A percentile compares a stretch with the other conserved stretches of the same genome.
phyloP scores from a whole-genome alignment of 1,139 yeast species.

The Komagataea norvegica region DNA sequence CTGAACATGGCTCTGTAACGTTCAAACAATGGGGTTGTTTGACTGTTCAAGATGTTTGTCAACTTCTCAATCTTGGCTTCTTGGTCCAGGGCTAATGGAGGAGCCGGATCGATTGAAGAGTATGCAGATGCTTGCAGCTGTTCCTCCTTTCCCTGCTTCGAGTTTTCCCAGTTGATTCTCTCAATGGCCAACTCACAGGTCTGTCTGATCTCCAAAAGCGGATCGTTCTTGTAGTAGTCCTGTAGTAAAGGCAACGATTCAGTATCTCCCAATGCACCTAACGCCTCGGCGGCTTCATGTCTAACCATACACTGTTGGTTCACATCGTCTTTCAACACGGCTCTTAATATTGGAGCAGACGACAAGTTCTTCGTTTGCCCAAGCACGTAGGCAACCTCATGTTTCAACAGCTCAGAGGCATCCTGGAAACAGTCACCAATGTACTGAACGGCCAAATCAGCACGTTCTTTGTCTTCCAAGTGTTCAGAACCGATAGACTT shows the following conservation, averaged over 20 bases:
- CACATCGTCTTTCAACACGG: constrained; percentile 56
- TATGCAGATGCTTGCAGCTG: constrained; percentile 70
- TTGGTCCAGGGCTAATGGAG: constrained; percentile 73
- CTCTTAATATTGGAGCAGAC: constrained; percentile 71
- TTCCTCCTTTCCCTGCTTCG: constrained; percentile 59
- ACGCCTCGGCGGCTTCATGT: constrained; percentile 98
- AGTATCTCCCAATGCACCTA: constrained; percentile 89
- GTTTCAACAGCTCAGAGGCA: constrained; percentile 88
- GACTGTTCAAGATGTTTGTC: constrained; percentile 67
- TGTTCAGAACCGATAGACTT: constrained; percentile 75
- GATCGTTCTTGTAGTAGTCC: constrained; percentile 65
- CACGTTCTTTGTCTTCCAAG: constrained; percentile 43
- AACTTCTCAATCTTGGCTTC: constrained; percentile 59
- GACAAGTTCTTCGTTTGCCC: constrained; percentile 87
- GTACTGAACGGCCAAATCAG: constrained; percentile 68
- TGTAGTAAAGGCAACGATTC: constrained; percentile 67
- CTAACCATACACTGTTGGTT: constrained; percentile 93
- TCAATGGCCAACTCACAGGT: constrained; percentile 97
- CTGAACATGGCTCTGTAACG: constrained; percentile 99
- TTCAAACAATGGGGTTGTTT: constrained; percentile 74
- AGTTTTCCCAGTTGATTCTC: constrained; percentile 88
- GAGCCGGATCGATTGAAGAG: constrained; percentile 95
- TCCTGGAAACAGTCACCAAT: constrained; percentile 80
- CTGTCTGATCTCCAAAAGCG: constrained; percentile 84
- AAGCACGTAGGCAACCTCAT: constrained; percentile 96